Percentiles rank a stretch among this genome's conserved stretches.
Conservation (phyloP, 1,284 basidiomycete species). For the Sporisorium graminicola region DNA sequence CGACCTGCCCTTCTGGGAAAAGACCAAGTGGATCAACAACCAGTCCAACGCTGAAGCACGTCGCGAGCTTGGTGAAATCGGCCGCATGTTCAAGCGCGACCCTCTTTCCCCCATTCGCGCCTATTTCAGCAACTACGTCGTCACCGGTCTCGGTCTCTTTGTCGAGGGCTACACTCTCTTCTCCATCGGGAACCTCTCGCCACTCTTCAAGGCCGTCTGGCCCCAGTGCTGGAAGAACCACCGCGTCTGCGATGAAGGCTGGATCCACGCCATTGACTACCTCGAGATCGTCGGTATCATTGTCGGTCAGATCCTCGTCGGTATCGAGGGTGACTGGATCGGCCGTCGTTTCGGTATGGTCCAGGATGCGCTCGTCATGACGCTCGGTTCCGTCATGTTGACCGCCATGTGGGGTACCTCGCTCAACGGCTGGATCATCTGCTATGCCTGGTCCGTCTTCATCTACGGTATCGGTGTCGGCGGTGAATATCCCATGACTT, state of each 20-base stretch:
- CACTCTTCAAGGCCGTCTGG: conserved; percentile 73
- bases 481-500: conserved; percentile 75
- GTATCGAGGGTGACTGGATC: conserved; percentile 75
- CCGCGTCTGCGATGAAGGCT: conserved; percentile 71
- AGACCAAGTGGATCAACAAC: conserved; percentile 70
- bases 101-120: conserved; percentile 70
- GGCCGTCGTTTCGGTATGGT: conserved; percentile 73
- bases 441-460: conserved; percentile 72
- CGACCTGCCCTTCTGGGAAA: conserved; percentile 65
- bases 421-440: conserved; percentile 75
- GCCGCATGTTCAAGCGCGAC: conserved; percentile 73
- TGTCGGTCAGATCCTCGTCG: conserved; percentile 73
- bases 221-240: conserved; percentile 72
- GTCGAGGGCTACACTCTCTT: conserved; percentile 73
- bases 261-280: conserved; percentile 72
- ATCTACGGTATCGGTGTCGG: conserved; percentile 73
- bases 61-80: conserved; percentile 71
- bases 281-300: conserved; percentile 74
- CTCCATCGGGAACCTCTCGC: conserved; percentile 72
- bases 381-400: conserved; percentile 73
- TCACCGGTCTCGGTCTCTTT: conserved; percentile 74
- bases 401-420: conserved; percentile 73
- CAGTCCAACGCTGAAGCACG: conserved; percentile 71
- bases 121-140: conserved; percentile 73
- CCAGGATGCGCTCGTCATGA: conserved; percentile 70